phyloP scores from a whole-genome alignment of 139 green algal species.

The Micractinium conductrix region DNA sequence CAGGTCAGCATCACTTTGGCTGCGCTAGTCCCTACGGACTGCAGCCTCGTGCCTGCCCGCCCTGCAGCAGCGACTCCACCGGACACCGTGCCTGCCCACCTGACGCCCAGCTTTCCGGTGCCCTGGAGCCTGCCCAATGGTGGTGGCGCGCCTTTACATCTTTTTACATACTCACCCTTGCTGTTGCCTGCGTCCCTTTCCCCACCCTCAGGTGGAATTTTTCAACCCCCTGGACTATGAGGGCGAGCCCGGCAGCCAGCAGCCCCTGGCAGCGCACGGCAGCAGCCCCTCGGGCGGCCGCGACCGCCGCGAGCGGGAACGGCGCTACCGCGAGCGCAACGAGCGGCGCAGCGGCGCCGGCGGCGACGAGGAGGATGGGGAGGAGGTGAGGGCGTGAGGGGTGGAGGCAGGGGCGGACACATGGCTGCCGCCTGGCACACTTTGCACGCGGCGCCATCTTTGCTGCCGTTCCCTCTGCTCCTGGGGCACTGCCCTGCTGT shows the following conservation, averaged over 20 bases:
- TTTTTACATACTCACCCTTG: no score
- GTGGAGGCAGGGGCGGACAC: neutral
- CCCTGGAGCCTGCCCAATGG: neutral
- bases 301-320: neutral
- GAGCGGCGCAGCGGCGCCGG: neutral
- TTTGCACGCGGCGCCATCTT: neutral
- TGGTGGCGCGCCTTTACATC: neutral
- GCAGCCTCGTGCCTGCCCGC: neutral
- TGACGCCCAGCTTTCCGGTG: no score
- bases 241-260: conserved; percentile 9
- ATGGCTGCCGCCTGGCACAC: neutral
- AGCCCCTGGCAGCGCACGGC: neutral
- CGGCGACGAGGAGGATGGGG: conserved; percentile 23
- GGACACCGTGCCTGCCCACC: no score
- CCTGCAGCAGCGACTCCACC: neutral
- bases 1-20: neutral
- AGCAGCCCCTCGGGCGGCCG: neutral
- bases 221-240: conserved; percentile 15
- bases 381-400: conserved; percentile 4
- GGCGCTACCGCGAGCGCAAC: neutral
- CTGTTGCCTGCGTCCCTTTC: neutral
- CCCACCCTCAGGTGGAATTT: conserved; percentile 25
- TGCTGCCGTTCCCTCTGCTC: neutral
- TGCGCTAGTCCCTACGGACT: neutral
- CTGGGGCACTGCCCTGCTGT: neutral